These are phyloP conservation scores for Parascedosporium putredinis DNA, from an alignment of 2,329 filamentous ascomycete genomes.

Conservation along the genomic window DNA sequence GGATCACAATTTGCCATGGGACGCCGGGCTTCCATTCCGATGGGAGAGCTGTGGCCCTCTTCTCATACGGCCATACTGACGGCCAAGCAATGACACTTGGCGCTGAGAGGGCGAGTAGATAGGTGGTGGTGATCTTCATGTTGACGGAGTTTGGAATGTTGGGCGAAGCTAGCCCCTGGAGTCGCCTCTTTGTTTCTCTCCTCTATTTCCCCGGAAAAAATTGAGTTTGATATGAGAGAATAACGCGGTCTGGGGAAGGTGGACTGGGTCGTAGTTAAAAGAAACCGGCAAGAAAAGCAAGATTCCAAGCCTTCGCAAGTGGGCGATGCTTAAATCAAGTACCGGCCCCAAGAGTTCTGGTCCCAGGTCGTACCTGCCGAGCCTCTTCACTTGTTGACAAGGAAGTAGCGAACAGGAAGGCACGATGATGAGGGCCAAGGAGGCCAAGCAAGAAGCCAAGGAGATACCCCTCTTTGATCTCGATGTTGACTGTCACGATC, in stretches of 20 bases:
- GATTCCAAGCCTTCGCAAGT: too few species aligned
- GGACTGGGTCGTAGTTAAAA: too few species aligned
- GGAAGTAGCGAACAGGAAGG: too few species aligned
- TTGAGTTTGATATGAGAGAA: too few species aligned
- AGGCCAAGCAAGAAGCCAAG: background rate
- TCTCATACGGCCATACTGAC: background rate
- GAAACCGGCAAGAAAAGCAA: too few species aligned
- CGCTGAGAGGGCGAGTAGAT: background rate
- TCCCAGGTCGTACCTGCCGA: background rate
- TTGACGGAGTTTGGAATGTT: background rate
- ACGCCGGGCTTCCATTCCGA: slow-evolving; percentile 18
- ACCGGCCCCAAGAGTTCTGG: background rate
- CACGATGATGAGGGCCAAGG: background rate
- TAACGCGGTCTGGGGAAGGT: too few species aligned
- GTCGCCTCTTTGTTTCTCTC: background rate
- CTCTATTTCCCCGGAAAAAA: background rate
- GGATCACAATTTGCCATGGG: slow-evolving; percentile 21
- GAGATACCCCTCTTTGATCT: background rate
- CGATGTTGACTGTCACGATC: background rate
- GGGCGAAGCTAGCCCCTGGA: too few species aligned
- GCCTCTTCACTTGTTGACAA: background rate
- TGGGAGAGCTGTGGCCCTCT: background rate
- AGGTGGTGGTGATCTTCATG: background rate
- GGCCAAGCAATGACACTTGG: background rate
- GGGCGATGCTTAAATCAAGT: background rate